These are phyloP conservation scores for Seminavis robusta DNA, from an alignment of 108 stramenopile species.

Conservation along the genomic window DNA sequence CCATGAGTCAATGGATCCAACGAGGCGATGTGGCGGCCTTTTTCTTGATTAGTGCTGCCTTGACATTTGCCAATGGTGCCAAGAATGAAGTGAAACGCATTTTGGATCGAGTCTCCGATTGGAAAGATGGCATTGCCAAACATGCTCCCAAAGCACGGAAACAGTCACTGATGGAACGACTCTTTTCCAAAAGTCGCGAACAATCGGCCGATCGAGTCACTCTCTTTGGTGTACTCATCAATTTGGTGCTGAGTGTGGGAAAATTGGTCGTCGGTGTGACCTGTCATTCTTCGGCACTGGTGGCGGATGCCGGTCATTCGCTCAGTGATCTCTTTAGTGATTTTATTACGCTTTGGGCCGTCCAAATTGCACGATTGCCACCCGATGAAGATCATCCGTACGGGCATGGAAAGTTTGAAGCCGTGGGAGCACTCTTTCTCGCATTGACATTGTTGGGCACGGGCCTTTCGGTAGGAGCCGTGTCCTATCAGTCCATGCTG, in stretches of 20 bases:
- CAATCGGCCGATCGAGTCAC: slow-evolving; percentile 85
- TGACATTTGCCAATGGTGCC: slow-evolving; percentile 19
- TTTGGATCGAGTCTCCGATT: slow-evolving; percentile 1
- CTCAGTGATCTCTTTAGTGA: slow-evolving; percentile 88
- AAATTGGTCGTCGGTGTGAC: slow-evolving; percentile 78
- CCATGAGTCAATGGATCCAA: not conserved
- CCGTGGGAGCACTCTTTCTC: slow-evolving; percentile 89
- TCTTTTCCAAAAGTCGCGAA: slow-evolving; percentile 50
- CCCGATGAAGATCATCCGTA: slow-evolving; percentile 94
- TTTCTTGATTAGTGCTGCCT: slow-evolving; percentile 5
- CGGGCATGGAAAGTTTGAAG: slow-evolving; percentile 96
- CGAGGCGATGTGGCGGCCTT: slow-evolving; percentile 18
- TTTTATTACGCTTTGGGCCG: slow-evolving; percentile 92
- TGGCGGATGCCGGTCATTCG: slow-evolving; percentile 97
- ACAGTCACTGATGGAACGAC: slow-evolving; percentile 19
- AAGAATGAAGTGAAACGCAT: not conserved
- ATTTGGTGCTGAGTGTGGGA: slow-evolving; percentile 68
- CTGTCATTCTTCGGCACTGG: slow-evolving; percentile 81
- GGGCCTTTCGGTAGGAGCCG: slow-evolving; percentile 78
- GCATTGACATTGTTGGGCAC: slow-evolving; percentile 87
- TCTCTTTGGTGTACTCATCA: slow-evolving; percentile 77
- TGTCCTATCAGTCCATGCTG: slow-evolving; percentile 61
- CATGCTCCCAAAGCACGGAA: slow-evolving; percentile 3
- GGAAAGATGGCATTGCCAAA: slow-evolving; percentile 13
- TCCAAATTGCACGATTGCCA: slow-evolving; percentile 79